A percentile compares a stretch with the other conserved stretches of the same genome.
These are phyloP conservation scores for Mucuna pruriens DNA, from an alignment of 306 rosid species.

Conservation along the genomic window DNA sequence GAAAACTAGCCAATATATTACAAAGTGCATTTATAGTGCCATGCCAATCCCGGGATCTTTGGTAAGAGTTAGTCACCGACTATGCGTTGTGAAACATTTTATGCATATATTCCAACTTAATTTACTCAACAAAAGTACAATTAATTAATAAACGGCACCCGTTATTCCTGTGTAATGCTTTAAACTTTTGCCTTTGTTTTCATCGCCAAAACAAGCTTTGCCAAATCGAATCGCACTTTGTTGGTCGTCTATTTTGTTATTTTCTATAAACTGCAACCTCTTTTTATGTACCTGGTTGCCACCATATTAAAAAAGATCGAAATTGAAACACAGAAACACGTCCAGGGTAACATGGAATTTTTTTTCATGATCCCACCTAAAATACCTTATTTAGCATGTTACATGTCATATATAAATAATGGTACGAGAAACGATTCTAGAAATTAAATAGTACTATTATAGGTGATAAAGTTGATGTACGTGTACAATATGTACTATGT, in stretches of 20 bases:
- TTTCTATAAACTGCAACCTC: background rate
- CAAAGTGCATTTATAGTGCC: constrained; percentile 27
- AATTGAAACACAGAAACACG: background rate
- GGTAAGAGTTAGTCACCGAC: constrained; percentile 74
- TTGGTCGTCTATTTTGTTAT: background rate
- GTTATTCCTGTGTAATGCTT: constrained; percentile 7
- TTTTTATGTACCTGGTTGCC: background rate
- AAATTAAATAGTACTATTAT: too few species aligned
- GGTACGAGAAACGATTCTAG: too few species aligned
- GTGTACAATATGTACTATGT: too few species aligned
- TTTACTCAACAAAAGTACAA: constrained; percentile 11
- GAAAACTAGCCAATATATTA: background rate
- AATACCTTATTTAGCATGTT: background rate
- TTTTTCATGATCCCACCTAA: background rate
- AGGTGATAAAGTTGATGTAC: too few species aligned
- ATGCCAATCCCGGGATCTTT: constrained; percentile 45
- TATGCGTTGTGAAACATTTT: constrained; percentile 32
- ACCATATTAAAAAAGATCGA: background rate
- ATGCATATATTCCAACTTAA: background rate
- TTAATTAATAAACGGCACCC: constrained; percentile 6
- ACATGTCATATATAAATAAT: background rate
- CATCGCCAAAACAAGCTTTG: constrained; percentile 28
- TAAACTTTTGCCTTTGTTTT: constrained; percentile 42
- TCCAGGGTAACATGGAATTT: background rate
- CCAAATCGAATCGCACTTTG: constrained; percentile 43